phyloP scores from a whole-genome alignment of 441 rosid genomes.

The Corymbia citriodora region DNA sequence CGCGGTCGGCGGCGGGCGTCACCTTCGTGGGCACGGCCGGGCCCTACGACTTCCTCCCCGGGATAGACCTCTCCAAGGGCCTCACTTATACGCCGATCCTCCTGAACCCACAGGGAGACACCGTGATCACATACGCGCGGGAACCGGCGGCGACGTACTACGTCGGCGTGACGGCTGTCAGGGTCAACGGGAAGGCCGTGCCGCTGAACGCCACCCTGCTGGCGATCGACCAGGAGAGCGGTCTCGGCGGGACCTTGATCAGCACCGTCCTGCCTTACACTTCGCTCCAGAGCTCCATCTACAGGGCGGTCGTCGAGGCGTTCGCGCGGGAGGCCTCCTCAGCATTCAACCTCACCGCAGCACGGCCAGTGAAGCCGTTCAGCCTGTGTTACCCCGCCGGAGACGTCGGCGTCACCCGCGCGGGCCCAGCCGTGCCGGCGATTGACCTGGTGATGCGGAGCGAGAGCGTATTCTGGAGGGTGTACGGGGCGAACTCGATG shows the following conservation, averaged over 20 bases:
- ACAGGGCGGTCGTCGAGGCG: not conserved
- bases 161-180: not conserved
- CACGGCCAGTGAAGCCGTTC: not conserved
- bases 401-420: not conserved
- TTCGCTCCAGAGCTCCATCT: not conserved
- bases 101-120: not conserved
- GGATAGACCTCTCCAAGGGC: not conserved
- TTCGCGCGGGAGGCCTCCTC: not conserved
- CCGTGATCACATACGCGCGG: not conserved
- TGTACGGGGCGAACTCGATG: not conserved
- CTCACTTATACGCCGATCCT: not conserved
- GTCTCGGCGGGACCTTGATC: not conserved
- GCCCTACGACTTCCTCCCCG: not conserved
- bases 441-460: conserved; percentile 1
- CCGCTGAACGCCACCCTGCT: not conserved
- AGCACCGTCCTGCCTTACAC: not conserved
- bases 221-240: not conserved
- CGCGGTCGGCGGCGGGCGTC: not conserved
- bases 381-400: not conserved
- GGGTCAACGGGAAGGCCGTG: not conserved
- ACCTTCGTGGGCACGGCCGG: not conserved
- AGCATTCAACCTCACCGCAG: not conserved
- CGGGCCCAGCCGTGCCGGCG: not conserved
- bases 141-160: not conserved
- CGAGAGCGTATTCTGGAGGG: not conserved